phyloP scores from a whole-genome alignment of 1,139 yeast genomes.

The Yamadazyma taylorii region DNA sequence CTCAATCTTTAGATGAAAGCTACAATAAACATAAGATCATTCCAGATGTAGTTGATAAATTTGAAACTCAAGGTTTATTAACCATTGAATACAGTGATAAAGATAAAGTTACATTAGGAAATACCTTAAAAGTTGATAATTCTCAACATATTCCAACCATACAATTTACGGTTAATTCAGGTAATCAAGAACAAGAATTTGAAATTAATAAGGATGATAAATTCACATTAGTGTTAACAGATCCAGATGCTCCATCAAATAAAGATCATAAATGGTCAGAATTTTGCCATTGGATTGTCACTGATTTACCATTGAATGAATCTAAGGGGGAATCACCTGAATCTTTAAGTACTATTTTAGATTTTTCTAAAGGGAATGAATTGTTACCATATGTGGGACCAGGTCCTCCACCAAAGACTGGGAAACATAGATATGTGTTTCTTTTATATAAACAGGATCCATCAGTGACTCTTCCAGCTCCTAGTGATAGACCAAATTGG shows the following conservation, averaged over 20 bases:
- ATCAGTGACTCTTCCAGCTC: slow-evolving; percentile 34
- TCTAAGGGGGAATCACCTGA: slow-evolving; percentile 25
- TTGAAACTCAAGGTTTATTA: slow-evolving; percentile 46
- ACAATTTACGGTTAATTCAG: slow-evolving; percentile 62
- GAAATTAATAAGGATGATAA: slow-evolving; percentile 48
- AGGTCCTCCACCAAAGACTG: slow-evolving; percentile 81
- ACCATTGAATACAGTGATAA: slow-evolving; percentile 50
- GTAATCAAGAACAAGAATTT: slow-evolving; percentile 32
- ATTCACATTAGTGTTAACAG: slow-evolving; percentile 78
- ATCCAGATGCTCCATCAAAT: slow-evolving; percentile 91
- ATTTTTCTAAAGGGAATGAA: slow-evolving; percentile 38
- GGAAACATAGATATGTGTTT: slow-evolving; percentile 80
- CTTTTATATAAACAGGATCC: slow-evolving; percentile 67
- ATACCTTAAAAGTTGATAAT: slow-evolving; percentile 60
- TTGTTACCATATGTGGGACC: slow-evolving; percentile 65
- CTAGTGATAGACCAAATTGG: slow-evolving; percentile 74
- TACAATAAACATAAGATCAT: slow-evolving; percentile 58
- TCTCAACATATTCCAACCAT: slow-evolving; percentile 67
- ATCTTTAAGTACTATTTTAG: slow-evolving; percentile 36
- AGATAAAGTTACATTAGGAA: slow-evolving; percentile 77
- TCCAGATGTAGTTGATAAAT: slow-evolving; percentile 60
- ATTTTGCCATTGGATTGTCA: slow-evolving; percentile 72
- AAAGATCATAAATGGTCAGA: slow-evolving; percentile 87
- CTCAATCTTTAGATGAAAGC: slow-evolving; percentile 63
- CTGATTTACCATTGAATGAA: slow-evolving; percentile 55